These are phyloP conservation scores for Ormosia semicastrata DNA, from an alignment of 306 rosid genomes.

Conservation along the genomic window DNA sequence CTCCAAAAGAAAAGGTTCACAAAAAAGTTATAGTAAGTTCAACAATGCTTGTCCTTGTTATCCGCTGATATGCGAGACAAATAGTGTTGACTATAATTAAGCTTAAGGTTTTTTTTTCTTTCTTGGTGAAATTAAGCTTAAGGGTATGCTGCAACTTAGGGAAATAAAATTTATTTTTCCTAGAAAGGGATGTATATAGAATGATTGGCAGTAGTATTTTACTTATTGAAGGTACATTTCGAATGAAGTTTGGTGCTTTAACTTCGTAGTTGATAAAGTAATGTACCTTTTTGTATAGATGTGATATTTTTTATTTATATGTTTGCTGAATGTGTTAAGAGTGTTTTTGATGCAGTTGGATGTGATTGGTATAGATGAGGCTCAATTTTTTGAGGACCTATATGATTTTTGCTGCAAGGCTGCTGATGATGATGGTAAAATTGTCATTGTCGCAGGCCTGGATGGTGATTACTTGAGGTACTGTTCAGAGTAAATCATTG, in stretches of 20 bases:
- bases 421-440: conserved; percentile 89
- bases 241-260: not conserved
- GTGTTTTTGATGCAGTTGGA: conserved; percentile 52
- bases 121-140: no score
- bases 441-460: conserved; percentile 73
- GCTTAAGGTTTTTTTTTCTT: no score
- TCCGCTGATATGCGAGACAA: not conserved
- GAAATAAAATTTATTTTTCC: not conserved
- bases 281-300: not conserved
- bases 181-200: not conserved
- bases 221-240: not conserved
- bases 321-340: not conserved
- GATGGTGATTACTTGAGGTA: conserved; percentile 93
- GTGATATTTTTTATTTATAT: not conserved
- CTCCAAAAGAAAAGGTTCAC: no score
- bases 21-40: not conserved
- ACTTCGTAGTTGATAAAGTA: not conserved
- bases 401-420: conserved; percentile 81
- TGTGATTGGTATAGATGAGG: conserved; percentile 92
- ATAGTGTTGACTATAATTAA: not conserved
- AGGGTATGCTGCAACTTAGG: not conserved
- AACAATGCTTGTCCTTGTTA: not conserved
- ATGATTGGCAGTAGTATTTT: not conserved
- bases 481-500: not conserved
- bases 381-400: conserved; percentile 84